phyloP scores from a whole-genome alignment of 139 green algal genomes.

The Ulvella scutata region DNA sequence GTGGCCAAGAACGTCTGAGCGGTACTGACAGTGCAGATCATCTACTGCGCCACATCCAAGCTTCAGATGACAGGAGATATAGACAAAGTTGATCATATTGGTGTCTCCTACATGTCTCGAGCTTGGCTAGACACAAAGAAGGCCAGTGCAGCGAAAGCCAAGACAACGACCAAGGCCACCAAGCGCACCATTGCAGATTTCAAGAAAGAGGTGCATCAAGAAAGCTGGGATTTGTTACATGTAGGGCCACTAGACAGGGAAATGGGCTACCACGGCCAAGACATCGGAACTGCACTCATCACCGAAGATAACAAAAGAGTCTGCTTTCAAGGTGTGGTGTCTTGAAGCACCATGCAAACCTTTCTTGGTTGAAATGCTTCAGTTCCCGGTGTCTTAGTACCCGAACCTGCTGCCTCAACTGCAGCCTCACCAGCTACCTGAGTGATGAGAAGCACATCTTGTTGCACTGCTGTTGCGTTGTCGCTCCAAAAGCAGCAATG shows the following conservation, averaged over 20 bases:
- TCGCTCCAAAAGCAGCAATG: too few species aligned
- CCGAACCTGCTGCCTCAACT: too few species aligned
- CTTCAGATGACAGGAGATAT: background rate
- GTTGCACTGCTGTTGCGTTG: too few species aligned
- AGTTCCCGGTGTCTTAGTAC: too few species aligned
- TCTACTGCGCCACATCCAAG: slow-evolving; percentile 44
- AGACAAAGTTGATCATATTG: background rate
- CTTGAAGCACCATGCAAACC: too few species aligned
- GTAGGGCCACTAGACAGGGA: slow-evolving; percentile 7
- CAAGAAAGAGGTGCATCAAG: slow-evolving; percentile 8
- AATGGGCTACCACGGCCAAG: background rate
- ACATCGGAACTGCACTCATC: slow-evolving; percentile 26
- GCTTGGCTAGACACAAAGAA: background rate
- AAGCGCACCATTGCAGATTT: slow-evolving; percentile 40
- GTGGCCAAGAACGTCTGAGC: background rate
- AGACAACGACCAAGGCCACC: background rate
- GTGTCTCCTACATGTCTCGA: background rate
- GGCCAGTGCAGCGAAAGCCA: background rate
- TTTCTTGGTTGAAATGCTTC: too few species aligned
- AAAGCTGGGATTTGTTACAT: slow-evolving; percentile 27
- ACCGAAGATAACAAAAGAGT: slow-evolving; percentile 27
- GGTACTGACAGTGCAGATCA: slow-evolving; percentile 28
- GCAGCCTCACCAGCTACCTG: too few species aligned
- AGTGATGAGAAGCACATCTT: too few species aligned
- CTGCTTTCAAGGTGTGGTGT: slow-evolving; percentile 1